A percentile compares a stretch with the other conserved stretches of the same genome.
These are phyloP conservation scores for Colletotrichum theobromicola DNA, from an alignment of 2,329 filamentous ascomycete species.

Conservation along the genomic window DNA sequence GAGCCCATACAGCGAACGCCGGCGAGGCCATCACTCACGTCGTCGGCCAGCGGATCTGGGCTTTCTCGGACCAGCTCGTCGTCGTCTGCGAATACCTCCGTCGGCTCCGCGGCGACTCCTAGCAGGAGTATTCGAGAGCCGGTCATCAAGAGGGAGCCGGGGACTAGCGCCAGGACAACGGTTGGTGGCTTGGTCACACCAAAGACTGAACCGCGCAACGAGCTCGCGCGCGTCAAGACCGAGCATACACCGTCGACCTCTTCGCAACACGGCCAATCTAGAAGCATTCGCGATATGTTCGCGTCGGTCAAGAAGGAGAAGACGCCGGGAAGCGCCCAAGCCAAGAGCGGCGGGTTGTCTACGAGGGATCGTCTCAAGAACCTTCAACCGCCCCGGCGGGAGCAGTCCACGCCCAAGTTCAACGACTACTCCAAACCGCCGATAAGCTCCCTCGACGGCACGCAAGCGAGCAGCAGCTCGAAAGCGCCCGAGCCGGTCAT, in stretches of 20 bases:
- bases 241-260: background rate
- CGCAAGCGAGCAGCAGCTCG: background rate
- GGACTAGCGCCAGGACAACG: background rate
- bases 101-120: background rate
- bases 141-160: background rate
- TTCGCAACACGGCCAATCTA: background rate
- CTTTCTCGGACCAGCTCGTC: background rate
- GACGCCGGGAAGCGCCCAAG: background rate
- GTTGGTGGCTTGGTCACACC: background rate
- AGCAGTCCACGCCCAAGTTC: background rate
- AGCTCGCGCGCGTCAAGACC: background rate
- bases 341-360: background rate
- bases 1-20: background rate
- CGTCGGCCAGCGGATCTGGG: background rate
- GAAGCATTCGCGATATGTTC: background rate
- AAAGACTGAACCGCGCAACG: background rate
- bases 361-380: constrained; percentile 7
- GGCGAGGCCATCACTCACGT: background rate
- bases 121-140: background rate
- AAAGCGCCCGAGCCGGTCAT: background rate
- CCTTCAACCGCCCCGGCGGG: background rate
- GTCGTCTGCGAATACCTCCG: background rate
- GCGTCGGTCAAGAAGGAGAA: background rate
- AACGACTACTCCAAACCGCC: background rate
- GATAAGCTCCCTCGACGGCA: background rate